These are phyloP conservation scores for Babesia sp. DNA, from an alignment of 169 alveolate species.

Conservation along the genomic window DNA sequence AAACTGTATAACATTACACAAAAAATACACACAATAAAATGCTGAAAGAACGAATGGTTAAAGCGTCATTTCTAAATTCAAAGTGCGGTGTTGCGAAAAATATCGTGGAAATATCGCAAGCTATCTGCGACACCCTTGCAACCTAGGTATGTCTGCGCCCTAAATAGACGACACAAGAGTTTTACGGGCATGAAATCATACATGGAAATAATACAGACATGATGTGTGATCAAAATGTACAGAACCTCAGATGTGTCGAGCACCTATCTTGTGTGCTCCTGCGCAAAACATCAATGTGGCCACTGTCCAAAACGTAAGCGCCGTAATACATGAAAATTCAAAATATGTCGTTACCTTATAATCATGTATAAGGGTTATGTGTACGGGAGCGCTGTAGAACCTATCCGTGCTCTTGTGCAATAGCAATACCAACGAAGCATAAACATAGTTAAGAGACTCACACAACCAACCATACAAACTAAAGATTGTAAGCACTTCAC, in stretches of 20 bases:
- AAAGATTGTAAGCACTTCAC: too few relatives aligned
- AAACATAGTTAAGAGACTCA: too few relatives aligned
- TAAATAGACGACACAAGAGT: not conserved
- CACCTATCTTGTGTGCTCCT: not conserved
- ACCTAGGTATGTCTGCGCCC: not conserved
- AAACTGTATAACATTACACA: not conserved
- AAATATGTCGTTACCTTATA: too few relatives aligned
- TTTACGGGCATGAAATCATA: not conserved
- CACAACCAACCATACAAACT: too few relatives aligned
- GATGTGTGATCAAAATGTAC: not conserved
- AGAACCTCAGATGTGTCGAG: not conserved
- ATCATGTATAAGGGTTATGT: too few relatives aligned
- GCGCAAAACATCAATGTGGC: not conserved
- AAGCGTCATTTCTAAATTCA: not conserved
- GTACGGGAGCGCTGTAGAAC: too few relatives aligned
- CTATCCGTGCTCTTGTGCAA: too few relatives aligned
- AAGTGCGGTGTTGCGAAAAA: not conserved
- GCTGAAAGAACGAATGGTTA: not conserved
- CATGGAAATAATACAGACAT: not conserved
- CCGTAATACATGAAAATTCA: too few relatives aligned
- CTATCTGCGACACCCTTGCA: not conserved
- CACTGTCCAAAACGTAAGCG: too few relatives aligned
- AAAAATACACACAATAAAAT: not conserved
- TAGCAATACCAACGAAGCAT: too few relatives aligned
- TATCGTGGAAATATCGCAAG: not conserved